phyloP scores from a whole-genome alignment of 176 grass and related monocot genomes.

The Juncus inflexus region DNA sequence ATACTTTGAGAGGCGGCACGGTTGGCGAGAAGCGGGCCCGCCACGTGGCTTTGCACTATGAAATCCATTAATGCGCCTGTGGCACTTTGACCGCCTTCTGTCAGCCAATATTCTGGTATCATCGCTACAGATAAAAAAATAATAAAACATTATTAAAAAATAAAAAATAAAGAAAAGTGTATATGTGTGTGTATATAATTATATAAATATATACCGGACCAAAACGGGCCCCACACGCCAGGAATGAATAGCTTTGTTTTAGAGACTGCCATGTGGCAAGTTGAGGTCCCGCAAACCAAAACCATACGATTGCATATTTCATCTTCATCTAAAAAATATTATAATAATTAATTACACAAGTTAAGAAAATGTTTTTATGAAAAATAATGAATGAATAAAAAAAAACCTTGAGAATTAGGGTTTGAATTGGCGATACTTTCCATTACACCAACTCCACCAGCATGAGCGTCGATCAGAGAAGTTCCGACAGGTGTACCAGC shows the following conservation, averaged over 20 bases:
- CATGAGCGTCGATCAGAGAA: constrained; percentile 95
- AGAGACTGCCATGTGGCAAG: constrained; percentile 94
- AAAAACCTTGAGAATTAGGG: constrained; percentile 49
- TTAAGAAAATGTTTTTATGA: constrained; percentile 1
- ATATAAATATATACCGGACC: constrained; percentile 61
- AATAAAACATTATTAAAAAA: not conserved
- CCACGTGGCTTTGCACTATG: constrained; percentile 65
- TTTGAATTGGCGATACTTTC: constrained; percentile 53
- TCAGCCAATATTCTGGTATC: constrained; percentile 87
- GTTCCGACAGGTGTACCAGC: constrained; percentile 84
- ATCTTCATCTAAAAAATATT: constrained; percentile 49
- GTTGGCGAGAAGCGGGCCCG: constrained; percentile 67
- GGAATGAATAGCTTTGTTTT: constrained; percentile 73
- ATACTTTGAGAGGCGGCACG: constrained; percentile 76
- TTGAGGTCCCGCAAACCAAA: constrained; percentile 95
- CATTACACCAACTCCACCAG: constrained; percentile 93
- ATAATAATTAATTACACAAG: constrained; percentile 14
- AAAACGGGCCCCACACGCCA: constrained; percentile 93
- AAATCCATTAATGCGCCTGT: constrained; percentile 84
- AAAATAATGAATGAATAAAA: not conserved
- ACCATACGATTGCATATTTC: constrained; percentile 67
- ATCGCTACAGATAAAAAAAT: constrained; percentile 50
- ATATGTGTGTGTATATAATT: not conserved
- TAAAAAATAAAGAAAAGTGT: constrained; percentile 19
- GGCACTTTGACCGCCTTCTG: constrained; percentile 95